phyloP scores from a whole-genome alignment of 1,284 basidiomycete species.

The Trametes polyzona region DNA sequence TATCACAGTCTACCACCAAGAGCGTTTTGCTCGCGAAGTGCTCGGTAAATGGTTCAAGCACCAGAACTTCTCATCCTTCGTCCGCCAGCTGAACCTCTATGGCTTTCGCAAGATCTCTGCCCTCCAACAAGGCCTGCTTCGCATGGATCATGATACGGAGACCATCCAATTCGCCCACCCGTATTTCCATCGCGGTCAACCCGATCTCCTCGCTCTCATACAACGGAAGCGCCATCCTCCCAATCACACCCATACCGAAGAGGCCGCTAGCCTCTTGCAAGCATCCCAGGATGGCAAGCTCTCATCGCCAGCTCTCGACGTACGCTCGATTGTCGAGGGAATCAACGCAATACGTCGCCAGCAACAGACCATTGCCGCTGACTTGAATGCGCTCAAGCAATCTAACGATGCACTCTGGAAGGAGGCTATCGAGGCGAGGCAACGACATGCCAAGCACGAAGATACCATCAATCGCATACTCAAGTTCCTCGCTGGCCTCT shows the following conservation, averaged over 20 bases:
- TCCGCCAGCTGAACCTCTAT: constrained; percentile 97
- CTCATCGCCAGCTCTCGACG: constrained; percentile 66
- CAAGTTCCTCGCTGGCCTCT: constrained; percentile 92
- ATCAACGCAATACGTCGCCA: constrained; percentile 90
- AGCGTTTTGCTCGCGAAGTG: constrained; percentile 91
- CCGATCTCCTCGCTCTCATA: constrained; percentile 87
- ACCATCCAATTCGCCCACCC: constrained; percentile 94
- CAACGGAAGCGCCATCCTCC: constrained; percentile 70
- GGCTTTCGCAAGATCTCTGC: constrained; percentile 96
- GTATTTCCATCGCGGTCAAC: constrained; percentile 90
- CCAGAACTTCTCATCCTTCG: constrained; percentile 92
- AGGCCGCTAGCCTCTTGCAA: constrained; percentile 34
- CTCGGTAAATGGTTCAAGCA: constrained; percentile 97
- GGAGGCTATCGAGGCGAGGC: constrained; percentile 80
- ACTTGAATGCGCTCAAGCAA: constrained; percentile 86
- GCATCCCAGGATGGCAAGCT: constrained; percentile 29
- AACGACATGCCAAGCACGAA: constrained; percentile 88
- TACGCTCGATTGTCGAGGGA: constrained; percentile 78
- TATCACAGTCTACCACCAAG: constrained; percentile 83
- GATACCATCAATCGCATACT: constrained; percentile 97
- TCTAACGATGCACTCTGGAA: constrained; percentile 93
- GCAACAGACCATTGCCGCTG: constrained; percentile 86
- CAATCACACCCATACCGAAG: constrained; percentile 26
- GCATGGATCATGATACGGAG: constrained; percentile 80
- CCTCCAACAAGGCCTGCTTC: constrained; percentile 92